Base-by-base conservation (phyloP, 1,284 basidiomycete genomes). In the Fistulina hepatica region DNA sequence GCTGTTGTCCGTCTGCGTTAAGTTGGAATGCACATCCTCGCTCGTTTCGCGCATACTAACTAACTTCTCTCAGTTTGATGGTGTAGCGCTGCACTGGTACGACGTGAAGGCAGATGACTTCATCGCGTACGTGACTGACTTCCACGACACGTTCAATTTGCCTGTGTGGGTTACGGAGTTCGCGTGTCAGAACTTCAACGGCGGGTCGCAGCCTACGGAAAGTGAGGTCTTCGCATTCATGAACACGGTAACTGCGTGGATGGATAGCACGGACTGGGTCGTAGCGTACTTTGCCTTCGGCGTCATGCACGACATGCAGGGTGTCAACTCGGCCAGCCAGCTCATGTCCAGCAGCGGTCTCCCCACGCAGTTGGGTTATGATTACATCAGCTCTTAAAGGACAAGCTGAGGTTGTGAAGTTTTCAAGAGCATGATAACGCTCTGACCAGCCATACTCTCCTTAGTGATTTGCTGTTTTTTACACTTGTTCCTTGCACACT, bases 151-250 rank as follows among this genome's bases (percentile, higher is more conserved):
- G 0, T 84, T 75, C 53, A 46, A 58, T 17, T 51, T 56, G 38
- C 61, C 62, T 11, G 63, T 89, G 39, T 69, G 64, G 67, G 56
- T 82, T 37, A 85, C 82, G 4, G 85, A 88, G 54, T 75, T 70
- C 50, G 80, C 76, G 44, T 74, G 73, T 58, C 63, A 74, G 69
- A 70, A 77, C 61, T 88, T 79, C 60, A 67, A 69, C 52, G 70
- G 69, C 25, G 72, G 70, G 23, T 51, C 63, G 1, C 77, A 81
- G 52, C 71, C 73, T 48, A 46, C 43, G 41, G 44, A 48, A 34
- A 56, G 52, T 16, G 60, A 81, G 33, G 67, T 76, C 44, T 70
- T 59, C 53, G 45, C 48, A 21, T 81, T 88, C 63, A 76, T 83
- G 64, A 47, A 50, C 24, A 57, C 53, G 6, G 68, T 75, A 23